Percentiles rank a stretch among this genome's conserved stretches.
Evolutionary conservation across 129 eudicot species (phyloP).

Genomic region (Cynara cardunculus): DNA sequence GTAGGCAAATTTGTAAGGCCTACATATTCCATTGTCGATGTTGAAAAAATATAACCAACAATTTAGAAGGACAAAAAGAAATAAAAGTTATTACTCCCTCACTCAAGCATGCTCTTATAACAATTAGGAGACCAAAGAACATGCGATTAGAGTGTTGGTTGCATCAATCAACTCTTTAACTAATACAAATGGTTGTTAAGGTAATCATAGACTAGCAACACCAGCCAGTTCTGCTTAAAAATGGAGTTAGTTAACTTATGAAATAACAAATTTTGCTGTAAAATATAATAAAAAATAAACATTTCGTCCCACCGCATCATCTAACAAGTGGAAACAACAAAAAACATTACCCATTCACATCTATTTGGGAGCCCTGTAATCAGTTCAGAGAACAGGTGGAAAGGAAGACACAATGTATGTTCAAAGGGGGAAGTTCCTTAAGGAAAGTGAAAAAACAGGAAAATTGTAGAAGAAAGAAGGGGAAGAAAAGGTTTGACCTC

Average conservation of each 20-base stretch:
- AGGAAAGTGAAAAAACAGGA: background rate
- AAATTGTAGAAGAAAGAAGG: background rate
- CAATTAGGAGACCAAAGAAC: background rate
- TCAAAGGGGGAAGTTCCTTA: background rate
- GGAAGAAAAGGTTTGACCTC: background rate
- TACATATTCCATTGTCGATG: background rate
- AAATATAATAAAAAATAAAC: too few relatives aligned
- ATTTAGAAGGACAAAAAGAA: background rate
- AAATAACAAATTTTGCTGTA: background rate
- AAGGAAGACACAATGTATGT: background rate
- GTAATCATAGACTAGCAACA: background rate
- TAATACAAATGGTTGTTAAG: background rate
- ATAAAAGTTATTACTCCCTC: background rate
- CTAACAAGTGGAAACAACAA: background rate
- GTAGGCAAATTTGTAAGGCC: background rate
- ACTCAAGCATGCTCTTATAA: background rate
- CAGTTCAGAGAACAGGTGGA: background rate
- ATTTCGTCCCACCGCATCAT: background rate
- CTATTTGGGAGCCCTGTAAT: background rate
- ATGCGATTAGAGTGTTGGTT: background rate
- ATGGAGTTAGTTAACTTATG: background rate
- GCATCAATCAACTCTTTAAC: background rate
- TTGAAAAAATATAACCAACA: background rate
- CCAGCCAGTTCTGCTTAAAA: background rate
- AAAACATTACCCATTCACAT: background rate